Conservation (phyloP, 805 yeast genomes). For the Pichia heedii region DNA sequence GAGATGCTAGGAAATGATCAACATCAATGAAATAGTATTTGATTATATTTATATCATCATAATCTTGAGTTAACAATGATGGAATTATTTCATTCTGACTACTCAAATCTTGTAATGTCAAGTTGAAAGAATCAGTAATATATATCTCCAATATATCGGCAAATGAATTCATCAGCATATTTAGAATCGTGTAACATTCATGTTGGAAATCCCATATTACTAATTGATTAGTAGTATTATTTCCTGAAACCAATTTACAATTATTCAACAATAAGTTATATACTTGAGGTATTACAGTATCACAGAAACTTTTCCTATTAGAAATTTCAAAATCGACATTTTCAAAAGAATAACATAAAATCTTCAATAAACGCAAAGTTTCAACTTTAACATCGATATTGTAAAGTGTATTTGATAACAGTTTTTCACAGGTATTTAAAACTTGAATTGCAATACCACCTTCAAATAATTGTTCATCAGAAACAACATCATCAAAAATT, state of each 20-base stretch:
- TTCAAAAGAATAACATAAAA: slow-evolving; percentile 44
- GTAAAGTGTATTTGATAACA: slow-evolving; percentile 25
- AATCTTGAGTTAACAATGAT: not conserved
- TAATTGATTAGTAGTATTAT: slow-evolving; percentile 8
- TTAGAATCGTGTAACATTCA: slow-evolving; percentile 24
- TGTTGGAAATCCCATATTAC: slow-evolving; percentile 18
- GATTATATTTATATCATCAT: not conserved
- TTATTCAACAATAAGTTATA: slow-evolving; percentile 19
- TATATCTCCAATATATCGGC: slow-evolving; percentile 13
- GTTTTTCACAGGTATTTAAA: slow-evolving; percentile 38
- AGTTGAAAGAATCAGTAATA: slow-evolving; percentile 8
- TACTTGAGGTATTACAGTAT: slow-evolving; percentile 20
- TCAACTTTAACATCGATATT: slow-evolving; percentile 34
- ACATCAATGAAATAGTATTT: slow-evolving; percentile 15
- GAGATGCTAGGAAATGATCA: slow-evolving; percentile 13
- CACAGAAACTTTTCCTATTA: slow-evolving; percentile 30
- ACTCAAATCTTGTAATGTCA: slow-evolving; percentile 15
- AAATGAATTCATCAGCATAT: slow-evolving; percentile 19
- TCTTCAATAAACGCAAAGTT: slow-evolving; percentile 43
- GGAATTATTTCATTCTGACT: not conserved
- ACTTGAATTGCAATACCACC: slow-evolving; percentile 56
- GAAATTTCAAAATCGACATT: slow-evolving; percentile 36
- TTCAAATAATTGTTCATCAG: slow-evolving; percentile 80
- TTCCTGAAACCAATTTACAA: slow-evolving; percentile 3
- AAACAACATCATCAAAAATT: slow-evolving; percentile 73